A percentile compares a stretch with the other conserved stretches of the same genome.
Evolutionary conservation across 352 stramenopile species (phyloP).

Genomic region (Saprolegnia diclina): DNA sequence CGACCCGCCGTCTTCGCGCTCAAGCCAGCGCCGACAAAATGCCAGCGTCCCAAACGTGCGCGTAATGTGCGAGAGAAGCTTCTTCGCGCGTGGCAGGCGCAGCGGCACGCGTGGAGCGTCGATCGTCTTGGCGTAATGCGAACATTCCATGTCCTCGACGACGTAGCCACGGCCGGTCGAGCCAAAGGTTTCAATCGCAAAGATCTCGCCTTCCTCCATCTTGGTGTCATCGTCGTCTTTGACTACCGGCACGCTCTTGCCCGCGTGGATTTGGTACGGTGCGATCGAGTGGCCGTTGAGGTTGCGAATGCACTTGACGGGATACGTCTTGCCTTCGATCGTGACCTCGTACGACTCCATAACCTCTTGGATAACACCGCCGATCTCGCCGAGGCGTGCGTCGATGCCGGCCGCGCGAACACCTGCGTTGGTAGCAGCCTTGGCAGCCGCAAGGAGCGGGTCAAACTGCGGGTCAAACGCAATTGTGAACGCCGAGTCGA

Average conservation of each 20-base stretch:
- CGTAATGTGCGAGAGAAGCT: conserved; percentile 91
- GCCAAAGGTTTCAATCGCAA: conserved; percentile 96
- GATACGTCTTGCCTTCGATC: conserved; percentile 94
- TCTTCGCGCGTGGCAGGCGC: conserved; percentile 57
- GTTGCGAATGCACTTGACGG: conserved; percentile 95
- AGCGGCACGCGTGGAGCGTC: conserved; percentile 85
- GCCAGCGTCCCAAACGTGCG: conserved; percentile 94
- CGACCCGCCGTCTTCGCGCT: conserved; percentile 88
- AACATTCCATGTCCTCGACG: conserved; percentile 87
- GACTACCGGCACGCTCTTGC: conserved; percentile 97
- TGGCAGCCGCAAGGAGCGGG: conserved; percentile 82
- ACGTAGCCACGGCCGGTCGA: conserved; percentile 75
- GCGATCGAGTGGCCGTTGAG: conserved; percentile 98
- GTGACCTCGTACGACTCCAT: conserved; percentile 98
- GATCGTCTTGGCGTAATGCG: conserved; percentile 93
- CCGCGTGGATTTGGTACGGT: conserved; percentile 94
- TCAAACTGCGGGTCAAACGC: conserved; percentile 95
- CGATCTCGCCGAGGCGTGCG: conserved; percentile 93
- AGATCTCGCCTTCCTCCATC: conserved; percentile 98
- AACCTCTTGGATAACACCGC: conserved; percentile 93
- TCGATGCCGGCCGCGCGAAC: conserved; percentile 94
- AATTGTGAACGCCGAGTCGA: conserved; percentile 97
- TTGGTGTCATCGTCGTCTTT: conserved; percentile 89
- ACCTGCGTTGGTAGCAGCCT: conserved; percentile 91
- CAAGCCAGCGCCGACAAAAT: conserved; percentile 92